Evolutionary conservation across 768 basidiomycete genomes (phyloP).

Genomic region (Tulasnella sp.): DNA sequence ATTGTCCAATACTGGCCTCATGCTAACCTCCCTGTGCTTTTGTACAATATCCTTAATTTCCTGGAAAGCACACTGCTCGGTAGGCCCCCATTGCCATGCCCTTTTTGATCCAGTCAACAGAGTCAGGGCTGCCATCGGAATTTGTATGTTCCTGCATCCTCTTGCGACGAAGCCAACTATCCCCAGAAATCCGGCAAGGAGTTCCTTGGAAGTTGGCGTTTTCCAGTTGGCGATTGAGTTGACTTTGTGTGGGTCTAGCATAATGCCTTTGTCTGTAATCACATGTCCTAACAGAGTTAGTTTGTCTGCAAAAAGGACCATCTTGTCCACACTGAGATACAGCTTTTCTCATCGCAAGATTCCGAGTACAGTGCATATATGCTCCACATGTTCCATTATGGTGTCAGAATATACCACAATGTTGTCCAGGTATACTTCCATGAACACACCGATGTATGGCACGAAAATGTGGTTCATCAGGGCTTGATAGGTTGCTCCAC

Average conservation of each 20-base stretch:
- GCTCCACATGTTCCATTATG: slow-evolving; percentile 26
- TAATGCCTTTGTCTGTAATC: slow-evolving; percentile 30
- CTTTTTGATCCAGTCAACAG: slow-evolving; percentile 19
- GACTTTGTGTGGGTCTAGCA: slow-evolving; percentile 33
- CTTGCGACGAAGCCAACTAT: slow-evolving; percentile 30
- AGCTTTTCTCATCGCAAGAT: slow-evolving; percentile 25
- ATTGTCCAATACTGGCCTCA: slow-evolving; percentile 20
- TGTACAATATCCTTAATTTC: slow-evolving; percentile 22
- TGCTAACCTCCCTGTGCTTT: slow-evolving; percentile 17
- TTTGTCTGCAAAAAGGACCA: slow-evolving; percentile 23
- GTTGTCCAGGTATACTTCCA: slow-evolving; percentile 37
- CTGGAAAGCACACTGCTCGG: slow-evolving; percentile 28
- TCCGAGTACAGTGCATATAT: slow-evolving; percentile 26
- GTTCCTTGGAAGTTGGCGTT: slow-evolving; percentile 25
- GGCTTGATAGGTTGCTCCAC: slow-evolving; percentile 28
- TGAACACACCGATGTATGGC: slow-evolving; percentile 29
- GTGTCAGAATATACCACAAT: slow-evolving; percentile 35
- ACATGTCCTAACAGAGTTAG: slow-evolving; percentile 29
- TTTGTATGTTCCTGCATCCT: slow-evolving; percentile 26
- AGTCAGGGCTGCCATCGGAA: slow-evolving; percentile 31
- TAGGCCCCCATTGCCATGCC: slow-evolving; percentile 24
- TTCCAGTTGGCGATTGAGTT: slow-evolving; percentile 26
- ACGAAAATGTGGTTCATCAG: slow-evolving; percentile 28
- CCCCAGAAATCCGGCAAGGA: slow-evolving; percentile 29
- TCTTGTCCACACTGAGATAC: slow-evolving; percentile 27